Evolutionary conservation across 441 rosid species (phyloP), one percentile per base, ranked within the genome.

Genomic region (Adansonia grandidieri): DNA sequence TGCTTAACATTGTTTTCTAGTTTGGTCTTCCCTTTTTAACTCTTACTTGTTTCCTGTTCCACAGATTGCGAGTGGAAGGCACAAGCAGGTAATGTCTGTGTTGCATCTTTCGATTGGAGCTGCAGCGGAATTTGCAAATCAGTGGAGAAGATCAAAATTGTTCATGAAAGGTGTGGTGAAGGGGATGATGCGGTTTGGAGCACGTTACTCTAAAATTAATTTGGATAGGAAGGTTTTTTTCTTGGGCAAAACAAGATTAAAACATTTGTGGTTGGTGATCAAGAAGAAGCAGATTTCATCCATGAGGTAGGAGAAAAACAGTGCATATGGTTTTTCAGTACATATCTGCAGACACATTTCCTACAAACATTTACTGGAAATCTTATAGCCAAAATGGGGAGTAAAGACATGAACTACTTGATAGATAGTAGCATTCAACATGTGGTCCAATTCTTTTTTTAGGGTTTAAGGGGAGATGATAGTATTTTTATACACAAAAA

Each of bases 1-100:
- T 2, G 5, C 5, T 17, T 13, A 63, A 63, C 9, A 32, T 63
- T 0, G 61, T 17, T 63, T 78, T 32, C 11, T 5, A 45, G 56
- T 28, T 17, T 28, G 67, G 54, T 28, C 24, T 28, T 78, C 70
- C 71, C 58, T 15, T 37, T 19, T 24, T 24, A 57, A 69, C 60
- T 65, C 63, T n/a, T 14, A 28, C 68, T 65, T 32, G n/a, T 45
- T 42, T 74, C 47, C 40, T 57, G 13, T 42, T 2, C 66, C 71
- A 80, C 85, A 96, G 99, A 96, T 85, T 96, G 97, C 76, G 93
- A 92, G 86, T 94, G 98, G 99, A 96, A 94, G 85, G 97, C 98
- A 47, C 92, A 94, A 89, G 97, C 99, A 1, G 97, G 98, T 0
- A 89, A 89, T 62, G 89, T 89, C 1, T 96, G 99, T 79, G 85